These are phyloP conservation scores for Kwoniella shandongensis DNA, from an alignment of 768 basidiomycete genomes.

Conservation along the genomic window DNA sequence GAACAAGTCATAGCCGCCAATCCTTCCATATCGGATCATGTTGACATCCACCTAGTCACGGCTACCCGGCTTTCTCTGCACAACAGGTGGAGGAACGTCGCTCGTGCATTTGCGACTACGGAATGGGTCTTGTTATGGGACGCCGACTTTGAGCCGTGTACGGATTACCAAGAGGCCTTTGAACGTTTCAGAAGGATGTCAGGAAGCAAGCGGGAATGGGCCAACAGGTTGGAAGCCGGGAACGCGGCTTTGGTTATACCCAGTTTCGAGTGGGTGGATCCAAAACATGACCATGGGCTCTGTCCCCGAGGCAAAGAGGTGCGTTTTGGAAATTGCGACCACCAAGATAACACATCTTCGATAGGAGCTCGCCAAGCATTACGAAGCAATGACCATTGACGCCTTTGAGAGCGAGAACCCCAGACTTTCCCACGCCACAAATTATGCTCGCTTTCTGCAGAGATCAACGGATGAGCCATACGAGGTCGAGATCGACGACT, in stretches of 20 bases:
- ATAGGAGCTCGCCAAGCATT: constrained; percentile 1
- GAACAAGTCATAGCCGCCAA: not conserved
- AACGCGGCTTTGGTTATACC: constrained; percentile 8
- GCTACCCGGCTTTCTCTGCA: not conserved
- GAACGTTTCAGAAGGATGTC: not conserved
- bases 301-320: constrained; percentile 7
- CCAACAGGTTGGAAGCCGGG: not conserved
- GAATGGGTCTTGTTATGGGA: constrained; percentile 10
- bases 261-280: not conserved
- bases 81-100: constrained; percentile 8
- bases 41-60: constrained; percentile 8
- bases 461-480: not conserved
- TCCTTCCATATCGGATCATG: not conserved
- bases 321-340: not conserved
- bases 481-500: not conserved
- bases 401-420: constrained; percentile 7
- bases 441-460: constrained; percentile 1
- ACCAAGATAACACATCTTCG: not conserved
- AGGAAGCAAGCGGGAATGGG: not conserved
- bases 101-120: constrained; percentile 3
- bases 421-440: constrained; percentile 4
- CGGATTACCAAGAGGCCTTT: constrained; percentile 2
- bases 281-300: not conserved
- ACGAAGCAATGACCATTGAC: not conserved
- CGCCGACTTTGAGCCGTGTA: constrained; percentile 5